Evolutionary conservation across 306 rosid genomes (phyloP).

Genomic region (Begonia loranthoides): DNA sequence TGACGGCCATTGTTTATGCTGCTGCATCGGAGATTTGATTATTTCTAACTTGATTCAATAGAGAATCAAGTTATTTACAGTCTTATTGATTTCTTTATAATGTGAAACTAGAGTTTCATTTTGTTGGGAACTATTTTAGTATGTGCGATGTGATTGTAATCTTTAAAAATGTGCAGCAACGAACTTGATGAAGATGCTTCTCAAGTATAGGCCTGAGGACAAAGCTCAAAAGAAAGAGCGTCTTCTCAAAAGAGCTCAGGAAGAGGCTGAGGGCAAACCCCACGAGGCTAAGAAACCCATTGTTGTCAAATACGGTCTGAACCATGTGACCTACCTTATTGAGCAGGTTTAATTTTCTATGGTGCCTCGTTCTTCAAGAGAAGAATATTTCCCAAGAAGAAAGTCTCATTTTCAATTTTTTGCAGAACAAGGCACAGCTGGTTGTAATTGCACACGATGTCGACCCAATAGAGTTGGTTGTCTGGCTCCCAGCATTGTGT

Average conservation of each 20-base stretch:
- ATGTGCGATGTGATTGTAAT: too few species aligned
- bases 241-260: slow-evolving; percentile 59
- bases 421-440: slow-evolving; percentile 73
- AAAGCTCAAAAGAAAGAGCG: slow-evolving; percentile 63
- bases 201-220: slow-evolving; percentile 74
- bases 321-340: slow-evolving; percentile 70
- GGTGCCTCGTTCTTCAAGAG: neutral
- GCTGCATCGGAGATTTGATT: too few species aligned
- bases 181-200: slow-evolving; percentile 53
- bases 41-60: too few species aligned
- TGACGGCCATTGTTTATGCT: too few species aligned
- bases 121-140: too few species aligned
- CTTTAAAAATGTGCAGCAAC: slow-evolving; percentile 27
- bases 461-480: slow-evolving; percentile 71
- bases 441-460: slow-evolving; percentile 83
- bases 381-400: neutral
- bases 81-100: too few species aligned
- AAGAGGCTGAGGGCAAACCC: slow-evolving; percentile 55
- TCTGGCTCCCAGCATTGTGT: slow-evolving; percentile 79
- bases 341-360: slow-evolving; percentile 32
- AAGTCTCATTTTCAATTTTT: neutral
- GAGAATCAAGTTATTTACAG: too few species aligned
- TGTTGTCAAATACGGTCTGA: slow-evolving; percentile 61
- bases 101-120: too few species aligned
- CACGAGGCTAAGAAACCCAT: slow-evolving; percentile 54